These are phyloP conservation scores for Diaporthe velutina DNA, from an alignment of 2,329 filamentous ascomycete species.

Conservation along the genomic window DNA sequence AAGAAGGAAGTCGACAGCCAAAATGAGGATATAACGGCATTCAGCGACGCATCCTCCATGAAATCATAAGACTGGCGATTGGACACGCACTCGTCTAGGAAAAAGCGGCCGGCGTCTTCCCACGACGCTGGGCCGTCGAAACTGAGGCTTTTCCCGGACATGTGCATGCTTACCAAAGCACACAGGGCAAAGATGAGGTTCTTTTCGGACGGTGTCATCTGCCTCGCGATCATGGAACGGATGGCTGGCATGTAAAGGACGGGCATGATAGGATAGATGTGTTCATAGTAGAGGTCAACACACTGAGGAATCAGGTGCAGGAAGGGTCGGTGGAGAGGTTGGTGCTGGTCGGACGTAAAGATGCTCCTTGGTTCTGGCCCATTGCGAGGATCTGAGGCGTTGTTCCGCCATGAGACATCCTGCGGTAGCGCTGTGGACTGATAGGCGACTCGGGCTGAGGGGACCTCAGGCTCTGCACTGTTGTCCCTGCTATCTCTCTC, in stretches of 20 bases:
- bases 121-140: constrained; percentile 55
- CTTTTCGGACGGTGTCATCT: constrained; percentile 54
- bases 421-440: constrained; percentile 45
- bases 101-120: constrained; percentile 65
- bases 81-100: constrained; percentile 69
- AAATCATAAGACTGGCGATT: constrained; percentile 70
- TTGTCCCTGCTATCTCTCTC: constrained; percentile 56
- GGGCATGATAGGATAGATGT: constrained; percentile 75
- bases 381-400: constrained; percentile 48
- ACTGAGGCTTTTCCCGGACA: constrained; percentile 57
- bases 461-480: constrained; percentile 48
- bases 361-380: constrained; percentile 52
- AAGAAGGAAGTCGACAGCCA: constrained; percentile 73
- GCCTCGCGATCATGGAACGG: constrained; percentile 60
- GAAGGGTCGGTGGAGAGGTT: constrained; percentile 55
- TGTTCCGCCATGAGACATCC: constrained; percentile 48
- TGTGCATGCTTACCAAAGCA: constrained; percentile 65
- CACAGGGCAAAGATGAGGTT: constrained; percentile 69
- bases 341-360: constrained; percentile 59
- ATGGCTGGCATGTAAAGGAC: constrained; percentile 70
- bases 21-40: constrained; percentile 72
- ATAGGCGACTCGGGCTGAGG: constrained; percentile 39
- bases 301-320: constrained; percentile 65
- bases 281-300: constrained; percentile 71
- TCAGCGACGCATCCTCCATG: constrained; percentile 65